Evolutionary conservation across 768 basidiomycete species (phyloP), one percentile per base, ranked within the genome.

Genomic region (Lactifluus pinguis): DNA sequence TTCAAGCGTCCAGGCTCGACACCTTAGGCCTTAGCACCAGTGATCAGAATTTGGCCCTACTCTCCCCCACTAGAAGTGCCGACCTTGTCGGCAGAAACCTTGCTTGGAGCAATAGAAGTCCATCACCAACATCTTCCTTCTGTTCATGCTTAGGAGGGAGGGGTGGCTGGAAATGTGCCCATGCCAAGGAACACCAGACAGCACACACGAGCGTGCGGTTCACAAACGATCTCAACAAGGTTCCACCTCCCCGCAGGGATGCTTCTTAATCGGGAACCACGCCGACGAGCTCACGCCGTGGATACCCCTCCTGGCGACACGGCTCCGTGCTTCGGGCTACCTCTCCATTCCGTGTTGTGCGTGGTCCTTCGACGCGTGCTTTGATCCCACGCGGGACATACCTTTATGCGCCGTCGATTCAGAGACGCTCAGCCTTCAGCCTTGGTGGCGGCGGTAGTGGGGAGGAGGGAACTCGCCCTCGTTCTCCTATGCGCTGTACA

Each of bases 221-320:
- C n/a, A n/a, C n/a, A 17, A 6, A 6, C 41, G 41, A 15, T 5
- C 2, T 17, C 41, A 7, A 32, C 30, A 34, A 68, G 75, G 30
- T 1, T 9, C 6, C 70, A 71, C 52, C 70, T 83, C 54, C 68
- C 68, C 8, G 74, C 76, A 0, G n/a, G 83, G 78, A 1, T 73
- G 77, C 3, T 98, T 97, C 73, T 73, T 98, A 59, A 88, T 98
- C 53, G 93, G 90, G 9, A 98, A 98, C 74, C 95, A 98, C 71
- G 89, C 95, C 0, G 95, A 98, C 74, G 95, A 98, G 67, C 77
- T 98, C 17, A 95, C 95, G 25, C 95, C 95, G 0, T 98, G 95
- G 95, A 71, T 93, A 0, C 92, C 95, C 0, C 79, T 97, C 1
- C 74, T 97, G 6, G 81, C 93, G 0, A 84, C 86, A 0, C 65